Base-by-base conservation (phyloP, 768 basidiomycete genomes). In the Suillus americanus region DNA sequence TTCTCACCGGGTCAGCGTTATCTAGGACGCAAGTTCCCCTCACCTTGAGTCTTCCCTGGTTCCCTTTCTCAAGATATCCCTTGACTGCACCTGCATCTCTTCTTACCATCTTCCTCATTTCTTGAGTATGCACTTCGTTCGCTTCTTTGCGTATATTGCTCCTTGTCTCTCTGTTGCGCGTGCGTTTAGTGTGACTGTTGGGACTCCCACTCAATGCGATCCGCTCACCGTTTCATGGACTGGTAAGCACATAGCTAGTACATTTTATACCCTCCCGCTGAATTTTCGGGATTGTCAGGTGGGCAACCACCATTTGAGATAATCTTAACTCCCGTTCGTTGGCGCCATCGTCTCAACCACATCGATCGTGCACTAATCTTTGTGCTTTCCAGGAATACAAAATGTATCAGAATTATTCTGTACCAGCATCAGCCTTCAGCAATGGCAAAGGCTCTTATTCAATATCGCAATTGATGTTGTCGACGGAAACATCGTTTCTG, bases 51-150 rank as follows among this genome's bases (percentile, higher is more conserved):
- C 37, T 57, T 1, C 40, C 8, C 2, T 3, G 25, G 12, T 28
- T 7, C 40, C 25, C 18, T 30, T 5, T 12, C 33, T 30, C 50
- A 51, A 30, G 16, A 51, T 51, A 30, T 20, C 5, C 5, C 38
- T 28, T 41, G 38, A 59, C 25, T 18, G 14, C 10, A 3, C 28
- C 38, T 25, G 16, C 25, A 41, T 55, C 60, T 18, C 65, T 43
- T 50, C 64, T 65, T 25, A 61, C 60, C 50, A 33, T 60, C 65
- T 59, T 67, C 20, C 20, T 18, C 66, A 48, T 69, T 66, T 46
- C 67, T 65, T 62, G 65, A 67, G 62, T 57, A 76, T 77, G 74
- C 68, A 64, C 66, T 68, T 68, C 71, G 64, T 71, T 66, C 65
- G 57, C 0, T 59, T 69, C 41, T 61, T 73, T 40, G 14, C 59